Conservation (phyloP, 2,329 filamentous ascomycete species). For the Sporothrix humicola region DNA sequence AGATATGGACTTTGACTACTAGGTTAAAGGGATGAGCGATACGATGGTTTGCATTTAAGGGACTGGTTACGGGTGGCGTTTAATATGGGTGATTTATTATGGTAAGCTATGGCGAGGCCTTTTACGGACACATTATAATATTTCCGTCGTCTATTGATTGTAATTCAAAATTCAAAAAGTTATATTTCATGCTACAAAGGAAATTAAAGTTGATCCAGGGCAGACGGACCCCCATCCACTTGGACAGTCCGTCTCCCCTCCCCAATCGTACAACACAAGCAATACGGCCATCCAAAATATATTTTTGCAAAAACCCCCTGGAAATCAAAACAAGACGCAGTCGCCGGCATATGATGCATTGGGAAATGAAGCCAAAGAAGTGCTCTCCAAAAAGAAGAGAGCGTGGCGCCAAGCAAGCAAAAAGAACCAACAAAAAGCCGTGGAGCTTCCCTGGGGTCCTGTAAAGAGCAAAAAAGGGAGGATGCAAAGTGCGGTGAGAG, state of each 20-base stretch:
- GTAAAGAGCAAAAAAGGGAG: conserved; percentile 4
- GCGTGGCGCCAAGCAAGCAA: conserved; percentile 13
- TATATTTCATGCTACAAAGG: conserved; percentile 37
- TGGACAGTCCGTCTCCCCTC: background rate
- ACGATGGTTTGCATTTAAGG: background rate
- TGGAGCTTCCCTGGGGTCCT: background rate
- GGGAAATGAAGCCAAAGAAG: conserved; percentile 4
- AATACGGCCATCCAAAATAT: conserved; percentile 20
- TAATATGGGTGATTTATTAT: background rate
- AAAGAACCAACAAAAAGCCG: conserved; percentile 11
- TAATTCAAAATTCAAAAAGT: conserved; percentile 18
- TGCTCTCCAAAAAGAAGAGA: background rate
- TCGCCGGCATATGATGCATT: conserved; percentile 24
- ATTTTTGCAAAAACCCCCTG: background rate
- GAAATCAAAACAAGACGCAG: conserved; percentile 21
- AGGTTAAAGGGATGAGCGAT: background rate
- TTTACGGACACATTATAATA: background rate
- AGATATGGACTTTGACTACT: conserved; percentile 19
- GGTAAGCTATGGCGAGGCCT: background rate
- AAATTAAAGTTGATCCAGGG: conserved; percentile 26
- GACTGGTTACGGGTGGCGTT: conserved; percentile 5
- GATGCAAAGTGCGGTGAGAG: background rate
- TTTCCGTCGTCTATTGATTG: background rate
- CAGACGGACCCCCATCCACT: background rate
- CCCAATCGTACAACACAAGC: conserved; percentile 18